Conservation (phyloP, 2,329 filamentous ascomycete species). For the Apiospora saccharicola region DNA sequence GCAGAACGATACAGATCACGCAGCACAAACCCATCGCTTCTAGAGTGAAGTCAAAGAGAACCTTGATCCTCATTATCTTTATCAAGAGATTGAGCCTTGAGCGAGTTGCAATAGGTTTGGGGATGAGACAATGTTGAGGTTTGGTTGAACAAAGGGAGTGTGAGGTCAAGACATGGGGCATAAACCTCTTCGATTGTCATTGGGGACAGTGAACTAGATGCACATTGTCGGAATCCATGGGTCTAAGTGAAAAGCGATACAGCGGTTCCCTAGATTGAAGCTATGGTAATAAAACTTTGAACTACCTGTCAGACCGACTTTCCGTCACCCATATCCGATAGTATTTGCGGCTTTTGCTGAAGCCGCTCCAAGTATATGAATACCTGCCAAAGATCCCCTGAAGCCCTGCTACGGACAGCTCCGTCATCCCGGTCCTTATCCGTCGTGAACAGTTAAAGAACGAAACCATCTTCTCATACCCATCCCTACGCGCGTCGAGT, state of each 20-base stretch:
- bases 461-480: background rate
- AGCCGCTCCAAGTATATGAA: background rate
- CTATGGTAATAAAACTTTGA: background rate
- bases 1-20: background rate
- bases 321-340: background rate
- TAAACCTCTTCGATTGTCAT: background rate
- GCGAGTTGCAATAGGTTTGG: background rate
- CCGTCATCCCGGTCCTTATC: no score
- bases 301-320: background rate
- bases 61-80: background rate
- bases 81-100: background rate
- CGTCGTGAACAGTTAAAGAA: no score
- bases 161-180: background rate
- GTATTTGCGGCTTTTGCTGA: background rate
- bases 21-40: background rate
- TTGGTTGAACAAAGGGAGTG: background rate
- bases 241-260: background rate
- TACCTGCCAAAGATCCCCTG: background rate
- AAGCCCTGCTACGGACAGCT: background rate
- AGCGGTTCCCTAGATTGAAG: background rate
- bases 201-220: background rate
- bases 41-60: background rate
- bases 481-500: background rate
- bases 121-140: background rate
- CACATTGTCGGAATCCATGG: background rate